Evolutionary conservation across 139 green algal genomes (phyloP), one percentile per base, ranked within the genome.

Genomic region (Tetratostichococcus sp.): DNA sequence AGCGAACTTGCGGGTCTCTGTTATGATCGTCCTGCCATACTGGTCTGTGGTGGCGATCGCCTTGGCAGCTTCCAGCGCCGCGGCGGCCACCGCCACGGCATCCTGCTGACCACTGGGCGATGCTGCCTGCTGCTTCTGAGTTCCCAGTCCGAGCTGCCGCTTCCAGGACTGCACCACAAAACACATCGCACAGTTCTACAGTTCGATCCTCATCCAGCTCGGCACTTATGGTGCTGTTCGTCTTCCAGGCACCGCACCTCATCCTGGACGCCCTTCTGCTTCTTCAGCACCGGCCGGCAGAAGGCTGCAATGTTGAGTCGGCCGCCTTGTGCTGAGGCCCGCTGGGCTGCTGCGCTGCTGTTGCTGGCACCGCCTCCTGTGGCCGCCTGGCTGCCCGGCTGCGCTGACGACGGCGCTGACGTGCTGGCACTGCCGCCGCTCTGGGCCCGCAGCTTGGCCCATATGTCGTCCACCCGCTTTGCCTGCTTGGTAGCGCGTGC

Each of bases 1-100:
- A 4, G 92, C 92, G 86, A 97, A 97, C 11, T 86, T 77, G 1
- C 89, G 69, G 34, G 79, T 85, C 71, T 89, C 85, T 11, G 69
- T 75, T 2, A 89, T 75, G 8, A 42, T 74, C 14, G 83, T 62
- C 34, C 62, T 77, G 79, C 82, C 82, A 23, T 68, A n/a, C 30
- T 71, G 65, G 19, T 57, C 19, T 0, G 75, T 57, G 1, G 75
- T 71, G 16, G 80, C 69, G 3, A n/a, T 58, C 1, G 82, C 67
- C 33, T 70, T 59, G 50, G 75, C 75, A 21, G 72, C 75, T 80
- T 57, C 77, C 62, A 67, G n/a, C 33, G 81, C 83, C 19, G 72
- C 73, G 4, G 72, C 68, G 21, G 75, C 74, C 32, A 30, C 8
- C 6, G 14, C 31, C 17, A 30, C 2, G 6, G 14, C 35, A 57